Conservation (phyloP, 495 filamentous ascomycete species). For the Neurospora terricola region DNA sequence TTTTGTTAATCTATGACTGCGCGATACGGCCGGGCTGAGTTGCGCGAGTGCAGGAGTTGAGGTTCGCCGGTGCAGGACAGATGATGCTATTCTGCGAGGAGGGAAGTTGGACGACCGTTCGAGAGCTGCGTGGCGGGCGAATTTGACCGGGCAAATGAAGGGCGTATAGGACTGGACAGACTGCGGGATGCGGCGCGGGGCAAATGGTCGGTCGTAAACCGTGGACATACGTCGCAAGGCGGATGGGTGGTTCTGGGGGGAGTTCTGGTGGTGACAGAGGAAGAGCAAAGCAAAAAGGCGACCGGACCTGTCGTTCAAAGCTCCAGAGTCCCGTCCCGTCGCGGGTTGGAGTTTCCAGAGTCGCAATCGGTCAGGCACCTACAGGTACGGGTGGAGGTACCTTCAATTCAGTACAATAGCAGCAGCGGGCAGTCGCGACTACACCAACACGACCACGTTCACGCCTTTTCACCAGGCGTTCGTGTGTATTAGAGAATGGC, state of each 20-base stretch:
- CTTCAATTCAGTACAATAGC: background rate
- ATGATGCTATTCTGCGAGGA: background rate
- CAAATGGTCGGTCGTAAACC: background rate
- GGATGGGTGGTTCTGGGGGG: background rate
- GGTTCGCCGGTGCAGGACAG: background rate
- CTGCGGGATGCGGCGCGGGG: background rate
- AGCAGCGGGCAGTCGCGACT: background rate
- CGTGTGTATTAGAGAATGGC: background rate
- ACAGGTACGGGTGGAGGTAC: background rate
- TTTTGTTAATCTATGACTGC: background rate
- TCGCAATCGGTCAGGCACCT: background rate
- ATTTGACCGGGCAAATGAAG: background rate
- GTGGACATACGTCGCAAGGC: background rate
- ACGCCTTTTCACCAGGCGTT: background rate
- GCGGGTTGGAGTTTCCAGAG: background rate
- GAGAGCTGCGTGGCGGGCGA: background rate
- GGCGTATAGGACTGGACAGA: background rate
- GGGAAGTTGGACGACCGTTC: background rate
- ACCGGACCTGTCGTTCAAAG: background rate
- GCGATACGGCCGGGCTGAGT: background rate
- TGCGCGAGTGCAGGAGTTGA: background rate
- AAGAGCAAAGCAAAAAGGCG: background rate
- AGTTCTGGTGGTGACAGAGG: background rate
- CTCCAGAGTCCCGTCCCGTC: background rate
- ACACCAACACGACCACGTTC: background rate